Conservation (phyloP, 2,329 filamentous ascomycete species). For the Thelonectria blattea region DNA sequence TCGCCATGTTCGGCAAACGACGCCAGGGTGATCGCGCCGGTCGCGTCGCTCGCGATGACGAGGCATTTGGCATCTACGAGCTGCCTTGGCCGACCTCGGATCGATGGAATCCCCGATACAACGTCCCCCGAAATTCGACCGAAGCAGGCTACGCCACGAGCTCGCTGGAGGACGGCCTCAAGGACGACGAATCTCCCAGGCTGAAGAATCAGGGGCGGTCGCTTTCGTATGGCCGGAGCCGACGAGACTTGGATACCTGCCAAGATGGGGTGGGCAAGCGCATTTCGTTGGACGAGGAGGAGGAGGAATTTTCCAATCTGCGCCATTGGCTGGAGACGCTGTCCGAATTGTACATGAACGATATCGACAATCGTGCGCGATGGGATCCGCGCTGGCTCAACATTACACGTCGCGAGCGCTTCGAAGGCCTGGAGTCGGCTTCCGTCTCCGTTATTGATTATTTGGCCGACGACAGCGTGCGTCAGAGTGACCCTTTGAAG, state of each 20-base stretch:
- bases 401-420: slow-evolving; percentile 34
- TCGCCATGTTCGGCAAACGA: slow-evolving; percentile 23
- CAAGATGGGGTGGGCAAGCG: background rate
- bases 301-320: slow-evolving; percentile 27
- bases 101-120: slow-evolving; percentile 39
- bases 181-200: background rate
- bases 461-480: slow-evolving; percentile 18
- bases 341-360: slow-evolving; percentile 41
- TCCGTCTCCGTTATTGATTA: slow-evolving; percentile 34
- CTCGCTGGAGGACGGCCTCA: slow-evolving; percentile 7
- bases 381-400: slow-evolving; percentile 38
- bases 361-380: slow-evolving; percentile 36
- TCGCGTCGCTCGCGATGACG: slow-evolving; percentile 11
- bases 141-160: background rate
- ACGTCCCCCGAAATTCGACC: slow-evolving; percentile 31
- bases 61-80: slow-evolving; percentile 22
- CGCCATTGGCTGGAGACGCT: slow-evolving; percentile 41
- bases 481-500: slow-evolving; percentile 4
- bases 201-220: slow-evolving; percentile 7
- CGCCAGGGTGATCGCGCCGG: background rate
- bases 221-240: slow-evolving; percentile 21
- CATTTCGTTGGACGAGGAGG: slow-evolving; percentile 18
- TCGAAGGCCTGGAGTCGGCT: slow-evolving; percentile 27
- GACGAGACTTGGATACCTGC: slow-evolving; percentile 27
- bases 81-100: slow-evolving; percentile 29